Conservation (phyloP, 345 rosid genomes). For the Noccaea bulbosa region DNA sequence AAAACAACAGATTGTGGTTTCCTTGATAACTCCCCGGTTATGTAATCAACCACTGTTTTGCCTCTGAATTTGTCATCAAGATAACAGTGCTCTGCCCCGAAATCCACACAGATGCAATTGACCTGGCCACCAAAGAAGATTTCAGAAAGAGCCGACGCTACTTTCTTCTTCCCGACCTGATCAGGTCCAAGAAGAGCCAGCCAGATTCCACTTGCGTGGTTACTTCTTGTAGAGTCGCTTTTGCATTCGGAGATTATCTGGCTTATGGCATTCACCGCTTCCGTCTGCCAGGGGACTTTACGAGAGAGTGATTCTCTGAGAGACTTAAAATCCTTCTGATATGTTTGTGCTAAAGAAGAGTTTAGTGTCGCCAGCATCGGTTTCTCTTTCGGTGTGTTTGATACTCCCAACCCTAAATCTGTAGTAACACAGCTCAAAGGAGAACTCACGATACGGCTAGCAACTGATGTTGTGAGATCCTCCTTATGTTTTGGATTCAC, state of each 20-base stretch:
- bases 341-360: slow-evolving; percentile 38
- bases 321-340: slow-evolving; percentile 52
- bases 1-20: slow-evolving; percentile 62
- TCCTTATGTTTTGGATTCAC: slow-evolving; percentile 36
- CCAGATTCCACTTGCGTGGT: slow-evolving; percentile 51
- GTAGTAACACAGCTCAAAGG: slow-evolving; percentile 54
- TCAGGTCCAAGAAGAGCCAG: slow-evolving; percentile 76
- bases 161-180: slow-evolving; percentile 60
- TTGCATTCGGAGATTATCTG: slow-evolving; percentile 52
- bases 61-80: slow-evolving; percentile 48
- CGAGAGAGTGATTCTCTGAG: slow-evolving; percentile 51
- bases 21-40: slow-evolving; percentile 57
- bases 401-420: slow-evolving; percentile 62
- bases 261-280: slow-evolving; percentile 56
- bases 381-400: slow-evolving; percentile 40
- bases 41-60: slow-evolving; percentile 54
- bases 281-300: slow-evolving; percentile 66
- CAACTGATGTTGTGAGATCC: slow-evolving; percentile 33
- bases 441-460: slow-evolving; percentile 34
- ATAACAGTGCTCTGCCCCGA: slow-evolving; percentile 45
- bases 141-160: slow-evolving; percentile 66
- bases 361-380: slow-evolving; percentile 32
- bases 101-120: slow-evolving; percentile 51
- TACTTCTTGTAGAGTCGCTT: slow-evolving; percentile 44
- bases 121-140: slow-evolving; percentile 53